Evolutionary conservation across 345 rosid genomes (phyloP).

Genomic region (Gossypium raimondii): DNA sequence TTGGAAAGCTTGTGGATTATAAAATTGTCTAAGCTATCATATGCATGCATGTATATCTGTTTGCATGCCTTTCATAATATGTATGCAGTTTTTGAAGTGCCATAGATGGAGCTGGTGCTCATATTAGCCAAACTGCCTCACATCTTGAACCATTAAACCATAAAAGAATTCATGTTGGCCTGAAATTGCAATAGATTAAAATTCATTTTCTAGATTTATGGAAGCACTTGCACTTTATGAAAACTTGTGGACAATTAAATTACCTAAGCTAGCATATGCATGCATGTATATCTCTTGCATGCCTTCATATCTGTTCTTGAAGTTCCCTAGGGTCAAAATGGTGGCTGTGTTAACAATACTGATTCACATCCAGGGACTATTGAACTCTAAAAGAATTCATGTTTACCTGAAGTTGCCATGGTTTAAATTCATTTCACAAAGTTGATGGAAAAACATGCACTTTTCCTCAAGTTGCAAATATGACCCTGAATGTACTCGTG

Average conservation of each 20-base stretch:
- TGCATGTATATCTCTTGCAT: neutral
- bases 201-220: neutral
- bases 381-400: neutral
- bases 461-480: neutral
- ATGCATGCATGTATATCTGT: neutral
- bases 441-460: neutral
- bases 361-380: neutral
- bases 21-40: neutral
- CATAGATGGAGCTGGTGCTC: neutral
- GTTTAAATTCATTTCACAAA: neutral
- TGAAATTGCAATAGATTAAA: neutral
- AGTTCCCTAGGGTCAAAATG: neutral
- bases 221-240: neutral
- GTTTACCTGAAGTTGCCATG: neutral
- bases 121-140: conserved; percentile 2
- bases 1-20: neutral
- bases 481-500: neutral
- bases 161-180: conserved; percentile 5
- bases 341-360: neutral
- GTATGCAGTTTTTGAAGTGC: neutral
- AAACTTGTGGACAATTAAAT: neutral
- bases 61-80: neutral
- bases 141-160: neutral
- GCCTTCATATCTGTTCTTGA: neutral
- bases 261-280: neutral